phyloP scores from a whole-genome alignment of 2,329 filamentous ascomycete species.

The Colletotrichum sp. region DNA sequence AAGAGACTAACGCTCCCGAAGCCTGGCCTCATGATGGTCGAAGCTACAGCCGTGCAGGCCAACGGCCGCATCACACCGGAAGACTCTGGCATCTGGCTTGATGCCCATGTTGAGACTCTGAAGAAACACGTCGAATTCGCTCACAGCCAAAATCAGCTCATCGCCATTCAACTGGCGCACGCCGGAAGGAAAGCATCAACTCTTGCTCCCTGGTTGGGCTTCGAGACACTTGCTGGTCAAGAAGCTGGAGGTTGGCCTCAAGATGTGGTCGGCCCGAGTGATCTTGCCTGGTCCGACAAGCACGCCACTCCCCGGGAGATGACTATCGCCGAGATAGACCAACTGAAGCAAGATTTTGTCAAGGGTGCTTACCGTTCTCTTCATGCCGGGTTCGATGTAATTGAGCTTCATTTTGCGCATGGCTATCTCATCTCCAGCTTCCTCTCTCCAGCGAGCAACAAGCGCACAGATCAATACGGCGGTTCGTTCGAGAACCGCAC shows the following conservation, averaged over 20 bases:
- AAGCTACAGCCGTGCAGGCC: constrained; percentile 68
- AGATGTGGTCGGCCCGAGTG: constrained; percentile 51
- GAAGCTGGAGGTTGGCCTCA: constrained; percentile 58
- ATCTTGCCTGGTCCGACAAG: constrained; percentile 59
- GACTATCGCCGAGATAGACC: constrained; percentile 68
- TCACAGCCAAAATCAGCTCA: constrained; percentile 61
- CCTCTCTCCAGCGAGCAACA: constrained; percentile 71
- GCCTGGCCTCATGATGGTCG: constrained; percentile 65
- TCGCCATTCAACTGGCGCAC: constrained; percentile 78
- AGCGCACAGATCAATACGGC: constrained; percentile 71
- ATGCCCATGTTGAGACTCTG: constrained; percentile 67
- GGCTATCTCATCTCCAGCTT: constrained; percentile 74
- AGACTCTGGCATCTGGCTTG: constrained; percentile 71
- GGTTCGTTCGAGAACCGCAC: constrained; percentile 75
- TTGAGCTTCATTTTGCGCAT: constrained; percentile 79
- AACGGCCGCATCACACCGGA: constrained; percentile 74
- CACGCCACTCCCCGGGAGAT: constrained; percentile 68
- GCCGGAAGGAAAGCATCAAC: constrained; percentile 70
- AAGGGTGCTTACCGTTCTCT: constrained; percentile 60
- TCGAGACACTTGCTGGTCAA: constrained; percentile 49
- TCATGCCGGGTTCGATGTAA: constrained; percentile 69
- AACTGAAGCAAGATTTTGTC: constrained; percentile 65
- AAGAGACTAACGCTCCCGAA: neutral
- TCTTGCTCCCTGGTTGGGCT: constrained; percentile 68
- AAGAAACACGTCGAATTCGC: constrained; percentile 64